Evolutionary conservation across 2,329 filamentous ascomycete genomes (phyloP).

Genomic region (Scedosporium minutisporum): DNA sequence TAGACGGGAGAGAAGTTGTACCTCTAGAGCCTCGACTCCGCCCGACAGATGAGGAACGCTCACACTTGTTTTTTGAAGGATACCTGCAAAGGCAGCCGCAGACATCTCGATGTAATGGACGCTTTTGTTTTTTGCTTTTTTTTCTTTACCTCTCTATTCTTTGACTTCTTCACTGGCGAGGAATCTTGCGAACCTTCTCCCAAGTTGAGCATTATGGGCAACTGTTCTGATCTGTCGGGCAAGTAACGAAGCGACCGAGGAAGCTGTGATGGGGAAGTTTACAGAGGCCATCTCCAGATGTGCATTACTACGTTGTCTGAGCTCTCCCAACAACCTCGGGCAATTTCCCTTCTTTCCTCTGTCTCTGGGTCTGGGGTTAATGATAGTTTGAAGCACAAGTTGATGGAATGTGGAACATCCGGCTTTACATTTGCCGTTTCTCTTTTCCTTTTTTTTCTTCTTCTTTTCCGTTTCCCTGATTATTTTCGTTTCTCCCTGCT

Average conservation of each 20-base stretch:
- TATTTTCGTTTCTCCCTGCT: constrained; percentile 5
- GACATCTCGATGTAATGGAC: constrained; percentile 1
- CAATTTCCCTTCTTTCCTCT: not conserved
- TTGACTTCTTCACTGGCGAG: constrained; percentile 3
- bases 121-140: constrained; percentile 9
- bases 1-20: constrained; percentile 2
- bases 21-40: not conserved
- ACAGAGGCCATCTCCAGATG: not conserved
- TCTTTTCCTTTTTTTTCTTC: constrained; percentile 5
- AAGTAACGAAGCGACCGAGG: not conserved
- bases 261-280: not conserved
- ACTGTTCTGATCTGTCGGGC: not conserved
- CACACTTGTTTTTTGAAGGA: not conserved
- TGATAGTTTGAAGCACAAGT: too few species aligned
- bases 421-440: too few species aligned
- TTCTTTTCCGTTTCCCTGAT: constrained; percentile 8
- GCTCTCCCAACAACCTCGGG: not conserved
- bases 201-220: not conserved
- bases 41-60: not conserved
- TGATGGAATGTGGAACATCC: too few species aligned
- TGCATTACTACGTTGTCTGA: not conserved
- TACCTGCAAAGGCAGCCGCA: not conserved
- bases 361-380: not conserved
- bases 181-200: not conserved
- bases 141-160: constrained; percentile 7